Conservation (phyloP, 1,284 basidiomycete species). For the Afroboletus lepidellus region DNA sequence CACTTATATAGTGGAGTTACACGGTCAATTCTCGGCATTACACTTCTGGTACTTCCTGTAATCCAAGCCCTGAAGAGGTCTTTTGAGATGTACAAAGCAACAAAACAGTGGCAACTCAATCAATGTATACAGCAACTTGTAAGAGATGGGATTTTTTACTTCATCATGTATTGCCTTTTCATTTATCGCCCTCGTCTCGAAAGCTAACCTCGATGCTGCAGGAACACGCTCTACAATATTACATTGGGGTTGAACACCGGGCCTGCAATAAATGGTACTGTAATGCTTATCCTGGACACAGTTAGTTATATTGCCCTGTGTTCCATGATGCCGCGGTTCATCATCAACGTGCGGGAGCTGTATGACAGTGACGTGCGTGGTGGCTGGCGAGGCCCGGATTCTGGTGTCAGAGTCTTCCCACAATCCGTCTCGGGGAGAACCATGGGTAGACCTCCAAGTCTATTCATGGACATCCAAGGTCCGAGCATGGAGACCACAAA, state of each 20-base stretch:
- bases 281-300: neutral
- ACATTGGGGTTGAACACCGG: neutral
- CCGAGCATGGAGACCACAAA: neutral
- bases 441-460: neutral
- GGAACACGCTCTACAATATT: neutral
- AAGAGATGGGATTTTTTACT: constrained; percentile 4
- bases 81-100: neutral
- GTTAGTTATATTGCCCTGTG: neutral
- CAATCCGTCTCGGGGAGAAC: neutral
- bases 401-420: neutral
- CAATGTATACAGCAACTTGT: neutral
- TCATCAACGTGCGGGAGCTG: neutral
- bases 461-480: neutral
- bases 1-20: neutral
- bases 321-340: neutral
- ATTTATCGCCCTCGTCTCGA: too few species aligned
- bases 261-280: neutral
- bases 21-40: neutral
- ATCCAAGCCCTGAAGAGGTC: neutral
- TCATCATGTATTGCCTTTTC: neutral
- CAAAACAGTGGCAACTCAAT: neutral
- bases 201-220: neutral
- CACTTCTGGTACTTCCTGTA: neutral
- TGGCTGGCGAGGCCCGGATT: neutral
- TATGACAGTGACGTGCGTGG: neutral